Evolutionary conservation across 2,329 filamentous ascomycete species (phyloP).

Genomic region (Leptographium flavum): DNA sequence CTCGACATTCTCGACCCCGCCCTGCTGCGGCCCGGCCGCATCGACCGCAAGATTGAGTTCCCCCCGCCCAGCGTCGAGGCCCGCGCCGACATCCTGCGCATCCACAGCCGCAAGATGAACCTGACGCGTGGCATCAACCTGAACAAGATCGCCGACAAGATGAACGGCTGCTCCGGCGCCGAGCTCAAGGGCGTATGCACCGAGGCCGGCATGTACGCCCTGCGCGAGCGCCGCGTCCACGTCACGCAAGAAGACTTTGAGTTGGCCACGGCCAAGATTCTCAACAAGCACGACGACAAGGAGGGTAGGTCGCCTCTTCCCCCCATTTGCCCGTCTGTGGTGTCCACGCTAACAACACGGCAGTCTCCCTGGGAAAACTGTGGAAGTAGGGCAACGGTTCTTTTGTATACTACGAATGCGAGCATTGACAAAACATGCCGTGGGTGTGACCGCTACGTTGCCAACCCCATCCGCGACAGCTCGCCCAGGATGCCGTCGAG

Average conservation of each 20-base stretch:
- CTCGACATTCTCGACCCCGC: slow-evolving; percentile 95
- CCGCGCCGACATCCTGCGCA: slow-evolving; percentile 90
- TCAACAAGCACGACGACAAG: slow-evolving; percentile 99
- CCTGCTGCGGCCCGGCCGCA: slow-evolving; percentile 85
- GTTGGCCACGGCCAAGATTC: slow-evolving; percentile 92
- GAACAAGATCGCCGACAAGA: slow-evolving; percentile 98
- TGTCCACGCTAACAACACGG: slow-evolving; percentile 2
- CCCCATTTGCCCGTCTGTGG: not conserved
- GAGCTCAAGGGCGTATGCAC: slow-evolving; percentile 98
- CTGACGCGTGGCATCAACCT: slow-evolving; percentile 93
- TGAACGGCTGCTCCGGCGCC: slow-evolving; percentile 96
- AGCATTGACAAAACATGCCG: too few species aligned
- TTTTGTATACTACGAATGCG: not conserved
- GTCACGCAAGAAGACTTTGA: slow-evolving; percentile 99
- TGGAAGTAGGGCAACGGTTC: slow-evolving; percentile 25
- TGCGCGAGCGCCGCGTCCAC: slow-evolving; percentile 89
- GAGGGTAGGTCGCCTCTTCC: slow-evolving; percentile 33
- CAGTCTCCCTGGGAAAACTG: slow-evolving; percentile 59
- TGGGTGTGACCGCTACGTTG: too few species aligned
- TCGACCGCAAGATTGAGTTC: slow-evolving; percentile 98
- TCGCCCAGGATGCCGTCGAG: not conserved
- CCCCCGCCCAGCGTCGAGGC: slow-evolving; percentile 93
- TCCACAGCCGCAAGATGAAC: slow-evolving; percentile 98
- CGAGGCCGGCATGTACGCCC: slow-evolving; percentile 94
- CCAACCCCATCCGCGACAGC: not conserved